These are phyloP conservation scores for Fraxinus angustifolia DNA, from an alignment of 305 asterid genomes.

Conservation along the genomic window DNA sequence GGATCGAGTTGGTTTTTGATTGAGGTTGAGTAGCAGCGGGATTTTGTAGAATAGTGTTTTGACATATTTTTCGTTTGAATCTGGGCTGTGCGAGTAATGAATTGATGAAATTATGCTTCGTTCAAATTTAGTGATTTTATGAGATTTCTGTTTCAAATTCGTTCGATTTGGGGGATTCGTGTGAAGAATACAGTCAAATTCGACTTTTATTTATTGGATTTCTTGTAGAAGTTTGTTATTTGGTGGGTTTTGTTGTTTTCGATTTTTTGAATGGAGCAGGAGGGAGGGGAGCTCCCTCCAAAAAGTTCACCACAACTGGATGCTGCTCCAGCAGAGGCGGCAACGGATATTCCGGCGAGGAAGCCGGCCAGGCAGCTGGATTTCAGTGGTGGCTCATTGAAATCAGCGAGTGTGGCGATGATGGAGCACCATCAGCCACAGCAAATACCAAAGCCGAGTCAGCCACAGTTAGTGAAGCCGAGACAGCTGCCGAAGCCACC, in stretches of 20 bases:
- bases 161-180: conserved; percentile 14
- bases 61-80: conserved; percentile 30
- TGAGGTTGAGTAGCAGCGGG: conserved; percentile 23
- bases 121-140: not conserved
- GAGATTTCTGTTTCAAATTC: conserved; percentile 23
- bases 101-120: conserved; percentile 9
- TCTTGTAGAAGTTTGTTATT: conserved; percentile 13
- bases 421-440: conserved; percentile 36
- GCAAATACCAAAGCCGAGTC: conserved; percentile 31
- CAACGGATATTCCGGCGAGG: conserved; percentile 56
- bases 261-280: conserved; percentile 57
- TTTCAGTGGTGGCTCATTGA: conserved; percentile 44
- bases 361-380: conserved; percentile 93
- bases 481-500: conserved; percentile 30
- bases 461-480: conserved; percentile 33
- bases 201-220: conserved; percentile 10
- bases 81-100: conserved; percentile 33
- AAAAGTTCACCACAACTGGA: conserved; percentile 44
- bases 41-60: conserved; percentile 11
- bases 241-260: conserved; percentile 20
- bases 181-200: conserved; percentile 25
- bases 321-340: conserved; percentile 34
- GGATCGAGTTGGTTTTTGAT: conserved; percentile 34
- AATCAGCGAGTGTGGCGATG: conserved; percentile 26
- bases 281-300: conserved; percentile 67